A percentile compares a stretch with the other conserved stretches of the same genome.
These are phyloP conservation scores for Dioscorea dumetorum DNA, from an alignment of 106 monocot species.

Conservation along the genomic window DNA sequence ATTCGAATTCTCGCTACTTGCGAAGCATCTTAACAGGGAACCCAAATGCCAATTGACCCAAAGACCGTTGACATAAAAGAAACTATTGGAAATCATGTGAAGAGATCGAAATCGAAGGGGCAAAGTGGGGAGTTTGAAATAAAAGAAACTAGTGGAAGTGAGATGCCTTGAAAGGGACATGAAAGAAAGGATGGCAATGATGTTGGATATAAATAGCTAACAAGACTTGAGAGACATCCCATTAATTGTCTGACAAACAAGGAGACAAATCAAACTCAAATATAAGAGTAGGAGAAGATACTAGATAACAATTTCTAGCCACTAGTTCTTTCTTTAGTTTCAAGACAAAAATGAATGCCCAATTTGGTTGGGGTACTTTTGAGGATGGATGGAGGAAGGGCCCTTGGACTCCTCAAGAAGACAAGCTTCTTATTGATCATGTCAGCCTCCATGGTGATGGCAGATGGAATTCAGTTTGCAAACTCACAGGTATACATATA, in stretches of 20 bases:
- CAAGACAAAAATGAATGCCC: slow-evolving; percentile 13
- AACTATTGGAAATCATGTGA: too few relatives aligned
- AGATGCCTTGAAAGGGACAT: slow-evolving; percentile 25
- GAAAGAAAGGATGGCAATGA: not conserved
- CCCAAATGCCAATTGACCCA: too few relatives aligned
- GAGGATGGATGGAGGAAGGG: slow-evolving; percentile 61
- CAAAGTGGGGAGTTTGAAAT: not conserved
- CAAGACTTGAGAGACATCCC: not conserved
- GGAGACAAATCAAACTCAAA: not conserved
- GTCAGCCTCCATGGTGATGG: slow-evolving; percentile 74
- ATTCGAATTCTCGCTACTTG: too few relatives aligned
- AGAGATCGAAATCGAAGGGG: not conserved
- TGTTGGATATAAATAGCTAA: slow-evolving; percentile 11
- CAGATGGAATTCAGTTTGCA: slow-evolving; percentile 66
- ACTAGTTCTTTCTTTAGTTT: not conserved
- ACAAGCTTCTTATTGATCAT: slow-evolving; percentile 65
- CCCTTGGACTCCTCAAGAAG: slow-evolving; percentile 74
- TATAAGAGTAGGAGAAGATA: not conserved
- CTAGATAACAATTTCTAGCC: not conserved
- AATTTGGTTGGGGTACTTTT: slow-evolving; percentile 24
- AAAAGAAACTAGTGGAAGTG: slow-evolving; percentile 13
- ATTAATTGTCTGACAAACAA: not conserved
- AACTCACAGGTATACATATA: slow-evolving; percentile 38
- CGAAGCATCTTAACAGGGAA: too few relatives aligned
- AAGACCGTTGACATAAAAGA: too few relatives aligned